A percentile compares a stretch with the other conserved stretches of the same genome.
Evolutionary conservation across 352 stramenopile genomes (phyloP).

Genomic region (Globisporangium polare): DNA sequence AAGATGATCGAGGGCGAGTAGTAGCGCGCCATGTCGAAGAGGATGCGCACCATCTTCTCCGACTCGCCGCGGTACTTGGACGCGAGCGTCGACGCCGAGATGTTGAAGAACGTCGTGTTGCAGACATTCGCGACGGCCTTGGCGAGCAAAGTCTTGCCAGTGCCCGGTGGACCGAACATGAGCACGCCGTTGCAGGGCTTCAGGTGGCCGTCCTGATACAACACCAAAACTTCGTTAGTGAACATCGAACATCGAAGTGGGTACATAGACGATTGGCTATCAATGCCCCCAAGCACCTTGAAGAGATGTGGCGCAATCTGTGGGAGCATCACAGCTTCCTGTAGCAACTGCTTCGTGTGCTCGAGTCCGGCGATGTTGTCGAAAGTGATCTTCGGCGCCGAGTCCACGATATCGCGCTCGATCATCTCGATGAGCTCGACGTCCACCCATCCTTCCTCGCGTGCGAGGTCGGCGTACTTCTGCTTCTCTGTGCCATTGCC

Average conservation of each 20-base stretch:
- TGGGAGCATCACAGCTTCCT: slow-evolving; percentile 83
- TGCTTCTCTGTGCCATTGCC: slow-evolving; percentile 30
- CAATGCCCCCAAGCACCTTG: slow-evolving; percentile 24
- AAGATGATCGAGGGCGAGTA: slow-evolving; percentile 98
- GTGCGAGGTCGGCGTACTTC: slow-evolving; percentile 78
- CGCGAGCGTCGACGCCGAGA: slow-evolving; percentile 88
- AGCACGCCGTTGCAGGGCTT: slow-evolving; percentile 82
- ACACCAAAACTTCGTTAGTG: not conserved
- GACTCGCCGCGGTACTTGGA: slow-evolving; percentile 94
- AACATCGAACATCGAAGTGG: not conserved
- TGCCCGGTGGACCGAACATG: slow-evolving; percentile 87
- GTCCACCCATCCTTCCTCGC: slow-evolving; percentile 68
- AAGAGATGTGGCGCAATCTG: slow-evolving; percentile 85
- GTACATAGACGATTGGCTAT: not conserved
- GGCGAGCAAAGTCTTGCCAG: slow-evolving; percentile 87
- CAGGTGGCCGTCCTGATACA: slow-evolving; percentile 54
- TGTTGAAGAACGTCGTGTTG: slow-evolving; percentile 98
- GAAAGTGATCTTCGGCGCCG: slow-evolving; percentile 63
- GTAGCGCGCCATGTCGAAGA: slow-evolving; percentile 98
- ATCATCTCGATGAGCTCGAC: slow-evolving; percentile 85
- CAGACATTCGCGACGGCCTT: slow-evolving; percentile 94
- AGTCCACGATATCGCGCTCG: slow-evolving; percentile 84
- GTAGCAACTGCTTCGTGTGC: slow-evolving; percentile 79
- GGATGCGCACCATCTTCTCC: slow-evolving; percentile 95
- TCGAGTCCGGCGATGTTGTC: slow-evolving; percentile 74